Evolutionary conservation across 345 rosid species (phyloP).

Genomic region (Dipteronia dyeriana): DNA sequence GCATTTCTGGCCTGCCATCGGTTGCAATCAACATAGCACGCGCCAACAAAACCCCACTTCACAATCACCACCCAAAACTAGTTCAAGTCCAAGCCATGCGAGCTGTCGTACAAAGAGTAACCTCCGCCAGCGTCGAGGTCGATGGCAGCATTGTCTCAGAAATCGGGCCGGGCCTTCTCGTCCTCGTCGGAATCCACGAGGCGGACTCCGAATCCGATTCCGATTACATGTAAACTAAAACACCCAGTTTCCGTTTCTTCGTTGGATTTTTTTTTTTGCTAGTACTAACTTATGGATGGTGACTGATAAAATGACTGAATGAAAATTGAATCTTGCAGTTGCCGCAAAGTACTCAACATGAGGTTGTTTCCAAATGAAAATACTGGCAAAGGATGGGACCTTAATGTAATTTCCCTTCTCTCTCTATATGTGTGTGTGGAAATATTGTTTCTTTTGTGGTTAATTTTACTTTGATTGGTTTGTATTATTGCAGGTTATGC

Average conservation of each 20-base stretch:
- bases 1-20: not conserved
- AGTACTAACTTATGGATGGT: not conserved
- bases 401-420: slow-evolving; percentile 45
- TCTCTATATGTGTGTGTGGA: not conserved
- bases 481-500: slow-evolving; percentile 68
- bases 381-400: slow-evolving; percentile 88
- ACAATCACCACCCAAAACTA: slow-evolving; percentile 8
- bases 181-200: slow-evolving; percentile 77
- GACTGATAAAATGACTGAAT: slow-evolving; percentile 7
- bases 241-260: not conserved
- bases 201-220: slow-evolving; percentile 75
- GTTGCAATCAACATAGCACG: not conserved
- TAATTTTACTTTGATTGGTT: not conserved
- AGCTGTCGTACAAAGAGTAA: slow-evolving; percentile 81
- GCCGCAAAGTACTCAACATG: slow-evolving; percentile 88
- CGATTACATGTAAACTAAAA: slow-evolving; percentile 59
- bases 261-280: too few species aligned
- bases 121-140: slow-evolving; percentile 79
- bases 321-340: slow-evolving; percentile 39
- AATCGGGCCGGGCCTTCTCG: slow-evolving; percentile 88
- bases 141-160: slow-evolving; percentile 75
- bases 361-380: slow-evolving; percentile 78
- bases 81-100: slow-evolving; percentile 68
- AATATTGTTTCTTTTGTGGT: not conserved
- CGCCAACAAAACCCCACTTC: not conserved